Percentiles rank a stretch among this genome's conserved stretches.
These are phyloP conservation scores for Neurospora sp. DNA, from an alignment of 495 filamentous ascomycete genomes.

Conservation along the genomic window DNA sequence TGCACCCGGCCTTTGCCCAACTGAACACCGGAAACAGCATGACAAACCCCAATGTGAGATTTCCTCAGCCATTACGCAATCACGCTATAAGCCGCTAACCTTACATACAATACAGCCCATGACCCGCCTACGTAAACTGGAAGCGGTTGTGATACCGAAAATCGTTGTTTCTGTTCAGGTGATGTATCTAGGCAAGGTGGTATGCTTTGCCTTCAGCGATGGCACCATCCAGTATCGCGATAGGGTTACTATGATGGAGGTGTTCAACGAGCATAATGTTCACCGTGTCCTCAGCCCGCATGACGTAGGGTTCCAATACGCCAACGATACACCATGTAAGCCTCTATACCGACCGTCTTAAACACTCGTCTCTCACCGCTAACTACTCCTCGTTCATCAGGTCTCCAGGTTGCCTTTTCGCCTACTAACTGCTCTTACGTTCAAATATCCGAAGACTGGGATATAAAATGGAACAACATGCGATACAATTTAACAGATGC, in stretches of 20 bases:
- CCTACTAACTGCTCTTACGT: constrained; percentile 62
- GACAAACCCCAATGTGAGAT: constrained; percentile 3
- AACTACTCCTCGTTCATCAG: constrained; percentile 23
- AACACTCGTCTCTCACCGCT: constrained; percentile 15
- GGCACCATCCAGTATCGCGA: constrained; percentile 72
- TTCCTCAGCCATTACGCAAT: background rate
- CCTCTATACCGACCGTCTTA: background rate
- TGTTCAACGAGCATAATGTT: constrained; percentile 51
- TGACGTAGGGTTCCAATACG: constrained; percentile 66
- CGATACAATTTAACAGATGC: constrained; percentile 40
- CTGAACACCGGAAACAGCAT: constrained; percentile 47
- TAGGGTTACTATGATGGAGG: constrained; percentile 53
- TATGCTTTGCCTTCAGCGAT: constrained; percentile 64
- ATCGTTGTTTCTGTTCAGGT: constrained; percentile 57
- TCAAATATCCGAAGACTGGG: constrained; percentile 54
- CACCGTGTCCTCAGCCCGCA: constrained; percentile 55
- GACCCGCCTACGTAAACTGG: constrained; percentile 53
- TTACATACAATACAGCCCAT: constrained; percentile 41
- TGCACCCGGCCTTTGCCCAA: constrained; percentile 69
- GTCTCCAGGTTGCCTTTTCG: constrained; percentile 59
- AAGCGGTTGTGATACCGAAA: constrained; percentile 54
- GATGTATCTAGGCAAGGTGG: constrained; percentile 53
- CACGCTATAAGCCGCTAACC: constrained; percentile 9
- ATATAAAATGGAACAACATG: constrained; percentile 53
- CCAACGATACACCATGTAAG: constrained; percentile 40